Evolutionary conservation across 495 filamentous ascomycete genomes (phyloP).

Genomic region (Polyplosphaeria fusca): DNA sequence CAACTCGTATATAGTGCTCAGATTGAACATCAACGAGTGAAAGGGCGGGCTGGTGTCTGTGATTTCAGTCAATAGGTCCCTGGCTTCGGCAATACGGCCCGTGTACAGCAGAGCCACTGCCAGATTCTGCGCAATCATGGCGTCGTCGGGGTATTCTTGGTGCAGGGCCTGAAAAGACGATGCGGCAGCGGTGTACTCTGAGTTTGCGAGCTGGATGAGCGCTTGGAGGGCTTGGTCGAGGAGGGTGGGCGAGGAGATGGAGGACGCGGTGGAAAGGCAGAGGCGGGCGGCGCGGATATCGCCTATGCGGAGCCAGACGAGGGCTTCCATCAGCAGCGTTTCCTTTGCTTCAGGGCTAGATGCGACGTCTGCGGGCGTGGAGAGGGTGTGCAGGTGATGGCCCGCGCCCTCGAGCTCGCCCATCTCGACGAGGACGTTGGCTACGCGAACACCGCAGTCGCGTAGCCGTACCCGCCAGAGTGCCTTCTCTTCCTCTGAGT

Average conservation of each 20-base stretch:
- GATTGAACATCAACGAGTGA: conserved; percentile 78
- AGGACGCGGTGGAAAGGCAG: conserved; percentile 40
- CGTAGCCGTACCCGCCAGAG: conserved; percentile 67
- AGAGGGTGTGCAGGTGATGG: conserved; percentile 58
- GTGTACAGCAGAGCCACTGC: conserved; percentile 81
- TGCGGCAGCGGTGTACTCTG: conserved; percentile 62
- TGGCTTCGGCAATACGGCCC: conserved; percentile 69
- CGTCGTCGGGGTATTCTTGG: conserved; percentile 41
- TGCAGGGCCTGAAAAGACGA: conserved; percentile 60
- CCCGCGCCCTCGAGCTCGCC: conserved; percentile 75
- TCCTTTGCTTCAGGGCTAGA: conserved; percentile 30
- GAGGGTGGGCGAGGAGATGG: background rate
- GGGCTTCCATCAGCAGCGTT: conserved; percentile 45
- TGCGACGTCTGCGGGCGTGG: conserved; percentile 31
- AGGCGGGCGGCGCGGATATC: conserved; percentile 65
- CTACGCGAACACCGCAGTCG: conserved; percentile 75
- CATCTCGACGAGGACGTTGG: conserved; percentile 84
- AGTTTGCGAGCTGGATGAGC: conserved; percentile 75
- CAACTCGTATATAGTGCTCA: conserved; percentile 88
- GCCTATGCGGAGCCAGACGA: conserved; percentile 73
- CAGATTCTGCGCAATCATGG: conserved; percentile 71
- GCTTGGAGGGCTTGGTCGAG: conserved; percentile 50
- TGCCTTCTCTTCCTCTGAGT: conserved; percentile 34
- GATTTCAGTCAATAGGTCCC: conserved; percentile 58
- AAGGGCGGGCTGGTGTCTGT: conserved; percentile 54